Evolutionary conservation across 73 alveolate species (phyloP).

Genomic region (Breviolum minutum): DNA sequence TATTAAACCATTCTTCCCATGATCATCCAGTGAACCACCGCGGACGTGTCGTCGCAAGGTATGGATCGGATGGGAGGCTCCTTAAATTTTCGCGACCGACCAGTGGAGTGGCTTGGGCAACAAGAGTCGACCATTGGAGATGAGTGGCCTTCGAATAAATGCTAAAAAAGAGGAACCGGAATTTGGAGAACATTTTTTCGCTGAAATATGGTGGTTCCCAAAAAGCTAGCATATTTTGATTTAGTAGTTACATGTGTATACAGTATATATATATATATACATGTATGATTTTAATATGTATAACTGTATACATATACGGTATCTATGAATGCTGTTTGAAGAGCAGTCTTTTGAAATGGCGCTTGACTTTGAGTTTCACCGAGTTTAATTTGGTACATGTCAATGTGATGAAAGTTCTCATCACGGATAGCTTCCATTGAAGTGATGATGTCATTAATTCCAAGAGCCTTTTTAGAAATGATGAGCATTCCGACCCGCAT

Average conservation of each 20-base stretch:
- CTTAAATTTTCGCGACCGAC: constrained; percentile 76
- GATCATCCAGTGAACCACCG: no score
- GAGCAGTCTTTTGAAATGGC: no score
- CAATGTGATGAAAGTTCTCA: no score
- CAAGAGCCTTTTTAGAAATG: no score
- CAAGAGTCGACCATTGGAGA: background rate
- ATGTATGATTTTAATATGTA: background rate
- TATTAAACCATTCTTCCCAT: no score
- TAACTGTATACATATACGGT: background rate
- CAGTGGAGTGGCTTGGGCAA: background rate
- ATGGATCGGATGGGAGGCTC: constrained; percentile 85
- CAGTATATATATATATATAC: background rate
- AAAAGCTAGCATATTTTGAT: background rate
- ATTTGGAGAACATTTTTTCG: background rate
- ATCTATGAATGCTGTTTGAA: no score
- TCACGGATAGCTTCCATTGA: no score
- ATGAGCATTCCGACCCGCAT: no score
- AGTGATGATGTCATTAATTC: no score
- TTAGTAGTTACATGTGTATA: background rate
- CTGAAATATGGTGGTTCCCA: background rate
- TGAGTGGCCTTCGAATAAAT: background rate
- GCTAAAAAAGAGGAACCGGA: background rate
- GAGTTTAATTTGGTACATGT: no score
- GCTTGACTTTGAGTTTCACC: no score
- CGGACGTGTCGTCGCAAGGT: background rate